phyloP scores from a whole-genome alignment of 306 rosid genomes.

The Malus sieversii region DNA sequence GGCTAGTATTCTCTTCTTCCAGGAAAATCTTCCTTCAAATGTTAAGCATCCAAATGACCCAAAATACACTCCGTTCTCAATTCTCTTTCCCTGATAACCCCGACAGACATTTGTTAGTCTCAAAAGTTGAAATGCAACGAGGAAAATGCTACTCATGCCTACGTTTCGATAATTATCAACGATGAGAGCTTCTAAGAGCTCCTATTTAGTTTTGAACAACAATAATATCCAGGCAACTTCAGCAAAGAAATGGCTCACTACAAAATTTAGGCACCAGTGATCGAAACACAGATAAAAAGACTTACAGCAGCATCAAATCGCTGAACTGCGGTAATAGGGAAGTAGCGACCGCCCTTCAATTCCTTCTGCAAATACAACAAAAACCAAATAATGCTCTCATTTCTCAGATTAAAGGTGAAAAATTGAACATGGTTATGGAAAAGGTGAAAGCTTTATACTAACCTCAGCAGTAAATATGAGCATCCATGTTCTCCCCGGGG shows the following conservation, averaged over 20 bases:
- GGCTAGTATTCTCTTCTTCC: constrained; percentile 70
- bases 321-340: constrained; percentile 88
- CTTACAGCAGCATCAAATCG: constrained; percentile 92
- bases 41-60: constrained; percentile 84
- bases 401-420: not conserved
- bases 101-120: constrained; percentile 18
- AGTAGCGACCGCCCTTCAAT: constrained; percentile 63
- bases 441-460: not conserved
- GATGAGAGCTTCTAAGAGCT: not conserved
- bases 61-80: constrained; percentile 81
- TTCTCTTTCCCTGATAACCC: constrained; percentile 71
- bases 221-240: not conserved
- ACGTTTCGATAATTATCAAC: not conserved
- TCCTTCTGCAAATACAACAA: constrained; percentile 48
- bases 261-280: not conserved
- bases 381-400: constrained; percentile 8
- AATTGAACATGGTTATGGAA: not conserved
- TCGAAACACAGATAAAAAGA: constrained; percentile 2
- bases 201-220: not conserved
- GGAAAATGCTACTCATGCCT: constrained; percentile 3
- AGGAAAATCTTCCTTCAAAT: constrained; percentile 81
- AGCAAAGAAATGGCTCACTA: not conserved
- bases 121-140: constrained; percentile 15
- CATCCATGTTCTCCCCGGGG: constrained; percentile 99
- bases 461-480: constrained; percentile 81